Evolutionary conservation across 2,329 filamentous ascomycete genomes (phyloP), one percentile per base, ranked within the genome.

Genomic region (Penicillium frequentans): DNA sequence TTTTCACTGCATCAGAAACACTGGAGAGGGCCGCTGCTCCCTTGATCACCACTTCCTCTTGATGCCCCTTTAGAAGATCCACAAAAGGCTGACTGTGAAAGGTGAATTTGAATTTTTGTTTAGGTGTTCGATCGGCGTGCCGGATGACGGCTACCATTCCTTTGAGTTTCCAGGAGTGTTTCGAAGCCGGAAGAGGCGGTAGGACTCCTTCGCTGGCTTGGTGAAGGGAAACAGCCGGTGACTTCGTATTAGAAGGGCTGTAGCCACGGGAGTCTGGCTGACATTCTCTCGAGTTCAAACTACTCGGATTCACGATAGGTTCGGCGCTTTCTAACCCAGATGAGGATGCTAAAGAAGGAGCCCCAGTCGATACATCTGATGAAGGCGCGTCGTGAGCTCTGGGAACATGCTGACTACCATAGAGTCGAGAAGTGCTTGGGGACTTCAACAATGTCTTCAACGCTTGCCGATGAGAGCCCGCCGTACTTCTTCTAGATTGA

Each of bases 81-180:
- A 99, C 93, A 69, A 99, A 99, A 0, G 95, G 95, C 61, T 93
- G 91, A 0, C 92, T 96, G 70, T 99, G 95, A 68, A 99, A 98
- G 0, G 95, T 99, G 69, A 98, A 99, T 73, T 99, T 99, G 82
- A 97, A 97, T 73, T 99, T 99, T 69, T 99, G 95, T 77, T 99
- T 99, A 2, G 95, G 95, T 1, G 95, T 99, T 55, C 95, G 89
- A 77, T 99, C 95, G 3, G 96, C 96, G 75, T 99, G 95, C 27
- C 95, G 87, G 63, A 99, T 92, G 16, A 99, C 95, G 2, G 93
- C 93, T 0, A 99, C 93, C 77, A 99, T 93, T 13, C 95, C 95
- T 77, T 99, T 99, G 52, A 99, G 81, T 74, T 96, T 98, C 95
- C 95, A 99, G 11, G 95, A 91, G 69, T 96, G 92, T 68, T 97